Base-by-base conservation (phyloP, 1,139 yeast genomes). In the Pichia norvegensis region DNA sequence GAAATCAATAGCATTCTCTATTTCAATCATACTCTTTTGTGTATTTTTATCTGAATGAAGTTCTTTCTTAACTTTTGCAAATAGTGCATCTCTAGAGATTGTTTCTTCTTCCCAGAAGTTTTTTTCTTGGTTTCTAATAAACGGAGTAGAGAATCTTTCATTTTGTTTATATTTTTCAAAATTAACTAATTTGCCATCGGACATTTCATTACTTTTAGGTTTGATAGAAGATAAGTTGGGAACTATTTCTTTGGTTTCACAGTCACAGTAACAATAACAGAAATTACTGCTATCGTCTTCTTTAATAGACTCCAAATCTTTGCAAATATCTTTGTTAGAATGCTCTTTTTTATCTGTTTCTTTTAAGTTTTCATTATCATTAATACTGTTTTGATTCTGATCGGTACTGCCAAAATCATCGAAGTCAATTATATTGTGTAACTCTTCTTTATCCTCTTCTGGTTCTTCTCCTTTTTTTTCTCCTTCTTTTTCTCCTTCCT, bases 1-100 rank as follows among this genome's bases (percentile, higher is more conserved):
- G n/a, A 55, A 45, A 10, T 52, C 53, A n/a, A 53, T 37, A 4
- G 51, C 47, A 16, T 43, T 38, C 14, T 25, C 20, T 20, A 29
- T 35, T 9, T 36, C 33, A 35, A 13, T 36, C 16, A 2, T 31
- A 20, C 2, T 39, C 19, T 20, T 36, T 35, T 17, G 11, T 9
- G 14, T 8, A 22, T 31, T 33, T 38, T 17, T 23, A 16, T 7
- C 19, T 29, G 20, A 9, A 31, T 33, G 31, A 17, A 10, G 9
- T 33, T 33, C 35, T 22, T 21, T 13, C 29, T 27, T 11, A 11
- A 33, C 19, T 33, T 43, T 17, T 21, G 29, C 19, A 7, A 44
- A 11, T 13, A 40, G 16, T 19, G 36, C 38, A 3, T 33, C 20
- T 33, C 52, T 49, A 21, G 46, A 41, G 16, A 16, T 29, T 25